Conservation (phyloP, 768 basidiomycete species). For the Nidularia pulvinata region DNA sequence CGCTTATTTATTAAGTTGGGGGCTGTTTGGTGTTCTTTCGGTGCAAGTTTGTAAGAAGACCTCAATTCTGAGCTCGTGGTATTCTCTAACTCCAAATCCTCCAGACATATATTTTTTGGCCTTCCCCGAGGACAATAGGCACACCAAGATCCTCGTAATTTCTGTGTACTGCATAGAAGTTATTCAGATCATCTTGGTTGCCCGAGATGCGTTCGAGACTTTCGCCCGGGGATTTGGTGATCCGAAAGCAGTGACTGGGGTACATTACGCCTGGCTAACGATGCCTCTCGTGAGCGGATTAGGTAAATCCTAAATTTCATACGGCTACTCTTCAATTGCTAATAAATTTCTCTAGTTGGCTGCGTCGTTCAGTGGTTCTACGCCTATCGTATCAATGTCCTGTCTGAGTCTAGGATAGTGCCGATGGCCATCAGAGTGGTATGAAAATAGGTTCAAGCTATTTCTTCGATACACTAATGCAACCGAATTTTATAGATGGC, state of each 20-base stretch:
- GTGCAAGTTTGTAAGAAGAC: slow-evolving; percentile 24
- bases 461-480: background rate
- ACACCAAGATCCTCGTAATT: slow-evolving; percentile 21
- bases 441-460: background rate
- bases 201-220: slow-evolving; percentile 19
- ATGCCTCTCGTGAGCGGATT: slow-evolving; percentile 24
- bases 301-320: slow-evolving; percentile 10
- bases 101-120: slow-evolving; percentile 28
- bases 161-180: slow-evolving; percentile 22
- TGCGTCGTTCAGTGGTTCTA: slow-evolving; percentile 27
- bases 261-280: slow-evolving; percentile 19
- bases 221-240: slow-evolving; percentile 24
- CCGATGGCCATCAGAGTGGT: slow-evolving; percentile 4
- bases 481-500: background rate
- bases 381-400: slow-evolving; percentile 26
- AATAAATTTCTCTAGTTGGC: slow-evolving; percentile 14
- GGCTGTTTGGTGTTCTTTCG: slow-evolving; percentile 22
- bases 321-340: background rate
- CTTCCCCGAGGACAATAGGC: slow-evolving; percentile 20
- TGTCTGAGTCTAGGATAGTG: slow-evolving; percentile 15
- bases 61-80: background rate
- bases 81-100: background rate
- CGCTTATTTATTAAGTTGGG: slow-evolving; percentile 17
- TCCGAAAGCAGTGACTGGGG: slow-evolving; percentile 15
- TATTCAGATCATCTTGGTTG: slow-evolving; percentile 20